Conservation (phyloP, 2,329 filamentous ascomycete species). For the Cercospora sp. region DNA sequence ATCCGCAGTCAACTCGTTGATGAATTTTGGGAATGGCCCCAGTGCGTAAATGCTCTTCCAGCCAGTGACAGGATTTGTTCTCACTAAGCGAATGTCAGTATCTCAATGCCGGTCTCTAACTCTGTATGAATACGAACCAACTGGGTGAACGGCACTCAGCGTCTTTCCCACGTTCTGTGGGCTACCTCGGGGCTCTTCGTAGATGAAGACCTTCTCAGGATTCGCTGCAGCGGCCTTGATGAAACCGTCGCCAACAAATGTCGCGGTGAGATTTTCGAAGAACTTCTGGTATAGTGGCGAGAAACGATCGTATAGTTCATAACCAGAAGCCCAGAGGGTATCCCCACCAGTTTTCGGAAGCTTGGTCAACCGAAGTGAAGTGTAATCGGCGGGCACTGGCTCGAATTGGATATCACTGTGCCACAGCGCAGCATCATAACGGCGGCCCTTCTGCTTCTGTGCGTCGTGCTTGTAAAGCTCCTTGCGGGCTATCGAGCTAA, state of each 20-base stretch:
- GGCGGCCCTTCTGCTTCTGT: conserved; percentile 29
- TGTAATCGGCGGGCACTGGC: conserved; percentile 63
- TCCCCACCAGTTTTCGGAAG: conserved; percentile 57
- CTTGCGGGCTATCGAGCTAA: conserved; percentile 58
- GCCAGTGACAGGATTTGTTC: conserved; percentile 61
- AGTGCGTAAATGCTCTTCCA: conserved; percentile 63
- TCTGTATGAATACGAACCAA: conserved; percentile 32
- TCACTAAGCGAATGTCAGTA: conserved; percentile 37
- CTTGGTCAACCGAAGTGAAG: conserved; percentile 57
- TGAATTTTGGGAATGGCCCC: conserved; percentile 56
- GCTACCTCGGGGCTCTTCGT: conserved; percentile 29
- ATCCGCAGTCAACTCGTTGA: conserved; percentile 52
- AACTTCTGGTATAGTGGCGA: conserved; percentile 58
- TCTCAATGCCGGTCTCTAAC: neutral
- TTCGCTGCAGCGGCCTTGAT: conserved; percentile 39
- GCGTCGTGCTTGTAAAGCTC: conserved; percentile 45
- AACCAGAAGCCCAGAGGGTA: conserved; percentile 68
- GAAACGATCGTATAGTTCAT: conserved; percentile 66
- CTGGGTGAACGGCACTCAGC: conserved; percentile 44
- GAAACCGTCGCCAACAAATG: conserved; percentile 39
- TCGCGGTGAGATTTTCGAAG: conserved; percentile 60
- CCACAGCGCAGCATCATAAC: conserved; percentile 39
- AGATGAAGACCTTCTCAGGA: conserved; percentile 27
- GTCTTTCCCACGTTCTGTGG: conserved; percentile 29
- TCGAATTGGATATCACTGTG: conserved; percentile 67